These are phyloP conservation scores for Nicotiana tomentosiformis DNA, from an alignment of 257 asterid species.

Conservation along the genomic window DNA sequence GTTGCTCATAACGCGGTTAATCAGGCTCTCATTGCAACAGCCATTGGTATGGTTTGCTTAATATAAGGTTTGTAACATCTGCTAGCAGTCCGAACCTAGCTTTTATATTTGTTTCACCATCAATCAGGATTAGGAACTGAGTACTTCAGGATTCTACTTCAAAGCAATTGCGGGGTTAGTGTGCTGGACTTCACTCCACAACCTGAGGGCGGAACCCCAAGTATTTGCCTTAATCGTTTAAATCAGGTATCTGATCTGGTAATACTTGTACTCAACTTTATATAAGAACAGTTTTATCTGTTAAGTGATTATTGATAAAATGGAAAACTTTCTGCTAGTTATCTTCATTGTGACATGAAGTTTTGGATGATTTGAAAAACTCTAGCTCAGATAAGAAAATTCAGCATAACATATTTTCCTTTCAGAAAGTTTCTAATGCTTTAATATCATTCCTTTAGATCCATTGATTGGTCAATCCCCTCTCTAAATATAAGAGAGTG, in stretches of 20 bases:
- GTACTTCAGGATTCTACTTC: constrained; percentile 82
- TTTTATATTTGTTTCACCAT: not conserved
- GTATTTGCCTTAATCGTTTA: constrained; percentile 77
- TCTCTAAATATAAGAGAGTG: not conserved
- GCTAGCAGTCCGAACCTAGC: not conserved
- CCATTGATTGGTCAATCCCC: not conserved
- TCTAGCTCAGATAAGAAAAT: not conserved
- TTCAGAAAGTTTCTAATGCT: not conserved
- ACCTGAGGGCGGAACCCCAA: constrained; percentile 50
- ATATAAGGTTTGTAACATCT: not conserved
- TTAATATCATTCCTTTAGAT: not conserved
- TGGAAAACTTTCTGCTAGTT: not conserved
- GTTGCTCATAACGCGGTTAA: constrained; percentile 98
- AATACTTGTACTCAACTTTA: not conserved
- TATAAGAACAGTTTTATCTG: not conserved
- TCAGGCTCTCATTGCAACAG: constrained; percentile 96
- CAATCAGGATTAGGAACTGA: constrained; percentile 65
- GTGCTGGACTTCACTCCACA: constrained; percentile 87
- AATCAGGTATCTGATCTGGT: constrained; percentile 55
- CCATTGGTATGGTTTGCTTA: constrained; percentile 49
- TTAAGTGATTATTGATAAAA: not conserved
- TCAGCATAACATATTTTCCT: not conserved
- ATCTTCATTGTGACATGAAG: not conserved
- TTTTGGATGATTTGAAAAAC: not conserved
- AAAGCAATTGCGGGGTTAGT: constrained; percentile 95